Conservation (phyloP, 768 basidiomycete genomes). For the Pleurotus tuoliensis region DNA sequence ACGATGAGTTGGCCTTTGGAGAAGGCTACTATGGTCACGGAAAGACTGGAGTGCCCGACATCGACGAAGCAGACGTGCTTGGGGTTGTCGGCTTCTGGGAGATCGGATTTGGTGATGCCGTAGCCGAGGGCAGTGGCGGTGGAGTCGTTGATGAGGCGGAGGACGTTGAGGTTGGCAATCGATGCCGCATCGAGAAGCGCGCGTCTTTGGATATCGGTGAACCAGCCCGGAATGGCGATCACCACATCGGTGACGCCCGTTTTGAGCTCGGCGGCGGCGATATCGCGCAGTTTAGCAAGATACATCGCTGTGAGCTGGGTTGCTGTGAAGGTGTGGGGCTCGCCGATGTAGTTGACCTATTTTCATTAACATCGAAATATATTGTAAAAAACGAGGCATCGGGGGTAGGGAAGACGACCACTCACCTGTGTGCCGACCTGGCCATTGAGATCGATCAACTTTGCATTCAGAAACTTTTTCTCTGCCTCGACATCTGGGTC, state of each 20-base stretch:
- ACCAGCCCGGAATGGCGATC: slow-evolving; percentile 96
- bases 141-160: slow-evolving; percentile 95
- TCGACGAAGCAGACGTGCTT: slow-evolving; percentile 93
- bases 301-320: slow-evolving; percentile 93
- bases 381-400: slow-evolving; percentile 1
- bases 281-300: slow-evolving; percentile 88
- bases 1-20: slow-evolving; percentile 89
- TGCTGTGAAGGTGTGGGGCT: slow-evolving; percentile 72
- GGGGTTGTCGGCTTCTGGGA: slow-evolving; percentile 79
- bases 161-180: slow-evolving; percentile 85
- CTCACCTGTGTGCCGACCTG: slow-evolving; percentile 83
- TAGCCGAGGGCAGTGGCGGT: slow-evolving; percentile 96
- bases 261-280: slow-evolving; percentile 81
- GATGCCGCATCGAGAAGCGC: slow-evolving; percentile 86
- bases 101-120: slow-evolving; percentile 97
- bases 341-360: slow-evolving; percentile 88
- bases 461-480: slow-evolving; percentile 87
- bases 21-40: slow-evolving; percentile 86
- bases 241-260: slow-evolving; percentile 85
- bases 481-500: slow-evolving; percentile 86
- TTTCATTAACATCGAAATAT: slow-evolving; percentile 11
- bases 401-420: slow-evolving; percentile 5
- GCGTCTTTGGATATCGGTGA: slow-evolving; percentile 88
- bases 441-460: slow-evolving; percentile 80
- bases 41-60: slow-evolving; percentile 89